phyloP scores from a whole-genome alignment of 148 eudicot species.

The Suaeda aralocaspica region DNA sequence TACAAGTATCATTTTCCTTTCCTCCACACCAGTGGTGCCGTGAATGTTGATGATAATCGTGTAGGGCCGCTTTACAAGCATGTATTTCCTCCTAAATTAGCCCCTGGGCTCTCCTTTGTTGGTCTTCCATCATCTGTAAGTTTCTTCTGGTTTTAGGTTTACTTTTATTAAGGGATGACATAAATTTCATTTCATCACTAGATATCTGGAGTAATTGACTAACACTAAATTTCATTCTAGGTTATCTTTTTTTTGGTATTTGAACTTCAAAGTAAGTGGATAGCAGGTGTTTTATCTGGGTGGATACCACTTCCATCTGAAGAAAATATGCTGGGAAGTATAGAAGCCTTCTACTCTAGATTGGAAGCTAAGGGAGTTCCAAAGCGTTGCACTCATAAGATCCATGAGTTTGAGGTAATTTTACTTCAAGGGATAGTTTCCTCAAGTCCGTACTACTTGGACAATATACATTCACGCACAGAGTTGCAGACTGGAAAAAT shows the following conservation, averaged over 20 bases:
- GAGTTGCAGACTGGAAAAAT: too few relatives aligned
- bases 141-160: not conserved
- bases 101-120: slow-evolving; percentile 82
- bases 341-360: slow-evolving; percentile 54
- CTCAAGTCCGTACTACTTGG: too few relatives aligned
- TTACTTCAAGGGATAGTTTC: too few relatives aligned
- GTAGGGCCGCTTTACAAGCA: slow-evolving; percentile 92
- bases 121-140: slow-evolving; percentile 74
- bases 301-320: slow-evolving; percentile 55
- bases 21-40: slow-evolving; percentile 44
- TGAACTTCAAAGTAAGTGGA: slow-evolving; percentile 87
- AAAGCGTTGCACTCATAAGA: slow-evolving; percentile 61
- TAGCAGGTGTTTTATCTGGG: slow-evolving; percentile 70
- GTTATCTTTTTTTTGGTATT: slow-evolving; percentile 48
- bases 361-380: slow-evolving; percentile 55
- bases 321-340: slow-evolving; percentile 61
- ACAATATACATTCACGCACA: too few relatives aligned
- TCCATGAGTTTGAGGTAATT: slow-evolving; percentile 44
- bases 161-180: too few relatives aligned
- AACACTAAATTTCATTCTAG: slow-evolving; percentile 28
- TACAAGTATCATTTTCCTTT: slow-evolving; percentile 82
- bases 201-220: slow-evolving; percentile 6
- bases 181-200: not conserved
- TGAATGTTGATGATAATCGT: slow-evolving; percentile 73
- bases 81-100: slow-evolving; percentile 74